phyloP scores from a whole-genome alignment of 2,329 filamentous ascomycete genomes.

The Colletotrichum higginsianum region DNA sequence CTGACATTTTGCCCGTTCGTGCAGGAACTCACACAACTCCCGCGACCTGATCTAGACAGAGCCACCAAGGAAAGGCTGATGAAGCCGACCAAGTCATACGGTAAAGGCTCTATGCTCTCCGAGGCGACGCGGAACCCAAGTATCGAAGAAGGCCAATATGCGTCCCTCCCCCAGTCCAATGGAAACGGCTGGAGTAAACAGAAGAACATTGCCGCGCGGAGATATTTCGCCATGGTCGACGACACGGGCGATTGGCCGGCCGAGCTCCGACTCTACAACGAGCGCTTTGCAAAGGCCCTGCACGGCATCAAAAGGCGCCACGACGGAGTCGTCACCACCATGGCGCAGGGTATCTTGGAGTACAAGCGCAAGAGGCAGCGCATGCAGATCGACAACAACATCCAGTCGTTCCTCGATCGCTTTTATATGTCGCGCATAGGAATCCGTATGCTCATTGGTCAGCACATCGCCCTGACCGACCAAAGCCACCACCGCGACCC shows the following conservation, averaged over 20 bases:
- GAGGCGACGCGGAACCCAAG: conserved; percentile 93
- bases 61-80: conserved; percentile 87
- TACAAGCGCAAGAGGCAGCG: conserved; percentile 97
- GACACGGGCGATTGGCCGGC: conserved; percentile 92
- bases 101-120: conserved; percentile 77
- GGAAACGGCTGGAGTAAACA: conserved; percentile 66
- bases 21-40: conserved; percentile 91
- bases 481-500: conserved; percentile 91
- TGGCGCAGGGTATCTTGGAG: conserved; percentile 97
- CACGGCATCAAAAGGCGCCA: conserved; percentile 96
- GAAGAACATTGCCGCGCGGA: conserved; percentile 68
- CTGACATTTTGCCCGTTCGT: conserved; percentile 29
- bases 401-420: conserved; percentile 96
- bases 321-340: conserved; percentile 97
- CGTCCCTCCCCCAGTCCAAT: conserved; percentile 58
- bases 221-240: conserved; percentile 94
- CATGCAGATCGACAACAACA: conserved; percentile 98
- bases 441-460: conserved; percentile 98
- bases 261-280: conserved; percentile 94
- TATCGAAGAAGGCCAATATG: conserved; percentile 86
- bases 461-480: conserved; percentile 97
- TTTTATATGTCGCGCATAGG: conserved; percentile 99
- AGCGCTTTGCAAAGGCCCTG: conserved; percentile 87
- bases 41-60: conserved; percentile 80
- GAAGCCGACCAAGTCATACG: conserved; percentile 70